These are phyloP conservation scores for Penicillium concentricum DNA, from an alignment of 2,329 filamentous ascomycete genomes.

Conservation along the genomic window DNA sequence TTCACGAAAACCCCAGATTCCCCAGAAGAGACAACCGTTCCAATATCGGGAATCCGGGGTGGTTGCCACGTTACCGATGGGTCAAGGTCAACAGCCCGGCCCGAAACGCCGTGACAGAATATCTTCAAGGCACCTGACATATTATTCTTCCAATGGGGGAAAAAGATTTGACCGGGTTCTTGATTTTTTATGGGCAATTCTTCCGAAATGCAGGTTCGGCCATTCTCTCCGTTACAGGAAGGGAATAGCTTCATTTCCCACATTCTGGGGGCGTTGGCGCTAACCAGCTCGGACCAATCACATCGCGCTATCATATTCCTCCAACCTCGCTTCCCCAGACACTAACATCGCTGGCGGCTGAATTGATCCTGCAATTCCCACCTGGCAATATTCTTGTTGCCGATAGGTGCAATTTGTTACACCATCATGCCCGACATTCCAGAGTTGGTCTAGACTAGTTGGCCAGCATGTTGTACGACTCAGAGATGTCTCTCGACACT, in stretches of 20 bases:
- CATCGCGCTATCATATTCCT: background rate
- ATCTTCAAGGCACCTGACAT: background rate
- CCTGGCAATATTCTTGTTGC: background rate
- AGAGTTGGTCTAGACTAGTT: conserved; percentile 3
- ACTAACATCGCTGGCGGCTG: conserved; percentile 2
- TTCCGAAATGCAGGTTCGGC: background rate
- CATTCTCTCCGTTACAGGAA: conserved; percentile 10
- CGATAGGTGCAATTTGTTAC: conserved; percentile 22
- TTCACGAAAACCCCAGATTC: background rate
- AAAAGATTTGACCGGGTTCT: background rate
- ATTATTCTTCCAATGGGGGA: background rate
- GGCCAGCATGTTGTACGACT: background rate
- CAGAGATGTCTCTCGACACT: background rate
- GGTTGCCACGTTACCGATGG: background rate
- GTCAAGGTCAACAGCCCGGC: background rate
- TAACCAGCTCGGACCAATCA: conserved; percentile 12
- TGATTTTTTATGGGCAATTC: background rate
- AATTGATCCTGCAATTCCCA: background rate
- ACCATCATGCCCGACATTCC: conserved; percentile 4
- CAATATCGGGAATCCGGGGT: background rate
- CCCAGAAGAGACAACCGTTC: background rate
- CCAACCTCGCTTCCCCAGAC: conserved; percentile 16
- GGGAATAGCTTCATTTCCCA: conserved; percentile 13
- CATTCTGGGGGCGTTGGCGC: conserved; percentile 1
- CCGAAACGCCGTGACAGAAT: background rate